Base-by-base conservation (phyloP, 106 monocot species). In the Gastrodia elata region DNA sequence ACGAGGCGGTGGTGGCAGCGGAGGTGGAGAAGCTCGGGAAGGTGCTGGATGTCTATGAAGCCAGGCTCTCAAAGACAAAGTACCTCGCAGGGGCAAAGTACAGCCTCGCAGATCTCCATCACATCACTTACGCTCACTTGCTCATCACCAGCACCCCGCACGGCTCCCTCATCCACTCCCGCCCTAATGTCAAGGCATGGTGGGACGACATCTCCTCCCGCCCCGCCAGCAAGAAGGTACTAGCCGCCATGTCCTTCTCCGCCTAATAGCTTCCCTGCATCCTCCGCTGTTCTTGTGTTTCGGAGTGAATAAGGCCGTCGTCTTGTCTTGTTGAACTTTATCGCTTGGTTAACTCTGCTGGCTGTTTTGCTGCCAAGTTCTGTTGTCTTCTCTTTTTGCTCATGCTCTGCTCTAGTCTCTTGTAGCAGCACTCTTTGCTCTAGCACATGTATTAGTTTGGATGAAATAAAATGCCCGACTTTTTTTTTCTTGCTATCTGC, bases 41-140 rank as follows among this genome's bases (percentile, higher is more conserved):
- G 75, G 81, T 91, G 58, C 79, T 91, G n/a, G 91, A 88, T 59
- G 77, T 91, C 24, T 87, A 91, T 71, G 91, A 87, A 74, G 81
- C 48, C 11, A 73, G 76, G 43, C 85, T 91, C n/a, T 76, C 74
- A 11, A 39, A 83, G 78, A 75, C 35, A 72, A 83, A 80, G 79
- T 91, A 87, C 76, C 70, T 91, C 39, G 90, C 90, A 34, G 86
- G 86, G 1, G 84, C 84, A 59, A 74, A 39, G 79, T 73, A 82
- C 79, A 81, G 86, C 72, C 32, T 90, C n/a, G 80, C 86, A 1
- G 89, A 90, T 44, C 81, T 84, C 32, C 81, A 80, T 75, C 89
- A 40, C 40, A 4, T 40, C 40, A 40, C 40, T 8, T 40, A n/a
- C n/a, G 40, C 6, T 8, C 40, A 40, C 40, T 40, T 5, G 6